These are phyloP conservation scores for Hamigera avellanea DNA, from an alignment of 495 filamentous ascomycete species.

Conservation along the genomic window DNA sequence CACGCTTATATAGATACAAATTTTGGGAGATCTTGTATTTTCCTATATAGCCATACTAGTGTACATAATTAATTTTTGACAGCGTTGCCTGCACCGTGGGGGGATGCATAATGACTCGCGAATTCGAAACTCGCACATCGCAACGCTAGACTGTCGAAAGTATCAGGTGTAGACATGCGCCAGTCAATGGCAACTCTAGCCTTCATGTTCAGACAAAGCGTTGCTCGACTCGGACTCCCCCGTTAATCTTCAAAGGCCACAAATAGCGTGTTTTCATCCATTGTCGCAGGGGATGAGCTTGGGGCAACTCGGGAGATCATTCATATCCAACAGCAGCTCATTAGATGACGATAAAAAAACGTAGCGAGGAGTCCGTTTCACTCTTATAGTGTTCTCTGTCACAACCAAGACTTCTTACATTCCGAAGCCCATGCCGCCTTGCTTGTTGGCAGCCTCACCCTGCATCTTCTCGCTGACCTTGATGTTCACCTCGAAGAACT, in stretches of 20 bases:
- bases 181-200: neutral
- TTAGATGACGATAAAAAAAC: slow-evolving; percentile 3
- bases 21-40: neutral
- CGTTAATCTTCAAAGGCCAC: no score
- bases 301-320: no score
- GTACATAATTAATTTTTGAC: slow-evolving; percentile 9
- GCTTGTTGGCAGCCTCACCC: slow-evolving; percentile 43
- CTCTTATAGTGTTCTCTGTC: neutral
- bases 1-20: neutral
- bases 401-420: slow-evolving; percentile 29
- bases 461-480: slow-evolving; percentile 84
- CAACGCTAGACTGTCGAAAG: no score
- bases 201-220: no score
- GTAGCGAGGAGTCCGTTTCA: neutral
- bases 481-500: slow-evolving; percentile 97
- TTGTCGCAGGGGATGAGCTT: no score
- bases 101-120: no score
- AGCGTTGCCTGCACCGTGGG: no score
- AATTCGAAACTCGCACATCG: no score
- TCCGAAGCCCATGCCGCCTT: slow-evolving; percentile 38
- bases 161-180: no score
- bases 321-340: no score
- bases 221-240: no score
- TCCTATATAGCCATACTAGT: slow-evolving; percentile 7
- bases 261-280: no score